Base-by-base conservation (phyloP, 164 flowering plant genomes). In the Cinnamomum micranthum region DNA sequence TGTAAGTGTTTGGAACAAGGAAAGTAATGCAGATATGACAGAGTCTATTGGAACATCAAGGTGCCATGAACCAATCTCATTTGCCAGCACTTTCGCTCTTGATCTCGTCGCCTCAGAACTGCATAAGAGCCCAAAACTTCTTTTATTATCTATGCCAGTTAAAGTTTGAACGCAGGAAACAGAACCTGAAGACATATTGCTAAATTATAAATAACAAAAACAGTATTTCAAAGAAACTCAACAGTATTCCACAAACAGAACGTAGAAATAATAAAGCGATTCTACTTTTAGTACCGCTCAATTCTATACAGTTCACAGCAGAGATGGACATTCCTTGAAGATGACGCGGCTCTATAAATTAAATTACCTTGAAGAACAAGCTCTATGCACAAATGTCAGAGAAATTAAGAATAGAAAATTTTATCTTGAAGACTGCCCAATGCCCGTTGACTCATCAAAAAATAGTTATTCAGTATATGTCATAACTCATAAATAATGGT, bases 11-110 rank as follows among this genome's bases (percentile, higher is more conserved):
- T 95, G 88, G 78, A 95, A 92, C 79, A 93, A 82, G 74, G 97
- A 82, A 33, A 95, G 83, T 58, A 95, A 77, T 50, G 98, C 81
- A 71, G 97, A 93, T 69, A 93, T 83, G 75, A 95, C 93, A 70
- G 78, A 80, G 80, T 95, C 99, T 75, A 95, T 95, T 78, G 74
- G 78, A 79, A 95, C 85, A 82, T 91, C 89, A 78, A 93, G 95
- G 86, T 93, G 99, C 97, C 98, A 92, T 71, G 99, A 84, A 25
- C 99, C 99, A 82, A 95, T 88, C 86, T 95, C 99, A 73, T 89
- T 90, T 62, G 98, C 91, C 58, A 95, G 83, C 28, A 82, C 76
- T 83, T 91, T 95, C 35, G 99, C 98, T 50, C 97, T 78, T 59
- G 80, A 76, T 74, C 69, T 88, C 65, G 99, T 95, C 59, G 84